Conservation (phyloP, 2,329 filamentous ascomycete genomes). For the Aotearoamyces nothofagi region DNA sequence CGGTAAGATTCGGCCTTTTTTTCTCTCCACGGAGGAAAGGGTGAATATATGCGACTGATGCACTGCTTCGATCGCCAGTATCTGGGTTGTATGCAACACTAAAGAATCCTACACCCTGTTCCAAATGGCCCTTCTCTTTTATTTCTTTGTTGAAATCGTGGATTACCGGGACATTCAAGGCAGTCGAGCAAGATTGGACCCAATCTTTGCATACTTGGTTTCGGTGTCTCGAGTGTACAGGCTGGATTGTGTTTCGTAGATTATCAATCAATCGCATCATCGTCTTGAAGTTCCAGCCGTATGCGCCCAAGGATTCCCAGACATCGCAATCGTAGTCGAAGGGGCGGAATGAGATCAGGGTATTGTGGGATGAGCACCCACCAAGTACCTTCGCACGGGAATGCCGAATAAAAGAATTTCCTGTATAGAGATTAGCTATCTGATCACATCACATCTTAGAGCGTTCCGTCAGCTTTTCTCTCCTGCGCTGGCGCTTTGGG, state of each 20-base stretch:
- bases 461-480: no score
- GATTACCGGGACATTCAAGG: constrained; percentile 67
- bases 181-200: constrained; percentile 65
- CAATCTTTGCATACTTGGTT: constrained; percentile 90
- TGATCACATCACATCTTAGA: no score
- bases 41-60: constrained; percentile 85
- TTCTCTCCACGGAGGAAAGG: constrained; percentile 76
- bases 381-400: constrained; percentile 85
- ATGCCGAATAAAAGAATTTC: constrained; percentile 84
- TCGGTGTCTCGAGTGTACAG: constrained; percentile 69
- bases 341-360: constrained; percentile 80
- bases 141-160: constrained; percentile 83
- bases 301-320: constrained; percentile 71
- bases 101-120: constrained; percentile 75
- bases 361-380: constrained; percentile 89
- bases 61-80: constrained; percentile 68
- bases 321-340: constrained; percentile 78
- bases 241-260: constrained; percentile 79
- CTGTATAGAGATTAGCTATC: constrained; percentile 26
- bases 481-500: no score
- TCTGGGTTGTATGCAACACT: constrained; percentile 86
- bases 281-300: constrained; percentile 74
- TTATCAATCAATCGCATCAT: constrained; percentile 73
- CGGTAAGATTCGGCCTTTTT: constrained; percentile 67
- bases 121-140: constrained; percentile 53